These are phyloP conservation scores for Fragaria nilgerrensis DNA, from an alignment of 306 rosid genomes.

Conservation along the genomic window DNA sequence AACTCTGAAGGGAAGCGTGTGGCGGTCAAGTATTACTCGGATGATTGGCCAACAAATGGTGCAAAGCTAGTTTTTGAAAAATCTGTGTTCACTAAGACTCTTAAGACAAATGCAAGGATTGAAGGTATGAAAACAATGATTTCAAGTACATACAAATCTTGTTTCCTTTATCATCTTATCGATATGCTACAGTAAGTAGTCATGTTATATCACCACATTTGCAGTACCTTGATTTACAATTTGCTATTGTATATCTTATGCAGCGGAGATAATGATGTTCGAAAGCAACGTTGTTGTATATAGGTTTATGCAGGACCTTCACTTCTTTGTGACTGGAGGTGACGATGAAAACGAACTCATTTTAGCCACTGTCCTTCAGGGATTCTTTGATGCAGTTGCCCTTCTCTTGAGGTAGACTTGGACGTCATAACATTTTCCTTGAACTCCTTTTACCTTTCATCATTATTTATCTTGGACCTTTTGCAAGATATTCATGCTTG, in stretches of 20 bases:
- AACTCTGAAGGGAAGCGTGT: constrained; percentile 92
- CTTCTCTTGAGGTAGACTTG: constrained; percentile 66
- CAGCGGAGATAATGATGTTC: constrained; percentile 86
- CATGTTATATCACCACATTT: constrained; percentile 7
- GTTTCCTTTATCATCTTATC: not conserved
- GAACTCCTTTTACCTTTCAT: not conserved
- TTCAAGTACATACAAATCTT: not conserved
- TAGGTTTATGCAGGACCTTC: constrained; percentile 89
- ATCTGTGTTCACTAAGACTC: constrained; percentile 59
- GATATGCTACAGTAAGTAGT: not conserved
- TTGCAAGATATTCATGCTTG: not conserved
- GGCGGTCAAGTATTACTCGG: constrained; percentile 80
- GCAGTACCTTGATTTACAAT: constrained; percentile 2
- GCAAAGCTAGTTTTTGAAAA: constrained; percentile 81
- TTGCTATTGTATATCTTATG: constrained; percentile 20
- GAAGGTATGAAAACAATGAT: constrained; percentile 49
- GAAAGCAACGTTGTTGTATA: constrained; percentile 70
- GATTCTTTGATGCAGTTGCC: constrained; percentile 76
- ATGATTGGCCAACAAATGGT: constrained; percentile 83
- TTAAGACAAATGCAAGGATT: constrained; percentile 77
- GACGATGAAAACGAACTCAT: constrained; percentile 81
- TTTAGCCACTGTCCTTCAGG: constrained; percentile 85
- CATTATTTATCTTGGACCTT: not conserved
- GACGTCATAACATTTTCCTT: not conserved
- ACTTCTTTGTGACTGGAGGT: constrained; percentile 87